Evolutionary conservation across 2,329 filamentous ascomycete genomes (phyloP), one percentile per base, ranked within the genome.

Genomic region (Ascochyta rabiei): DNA sequence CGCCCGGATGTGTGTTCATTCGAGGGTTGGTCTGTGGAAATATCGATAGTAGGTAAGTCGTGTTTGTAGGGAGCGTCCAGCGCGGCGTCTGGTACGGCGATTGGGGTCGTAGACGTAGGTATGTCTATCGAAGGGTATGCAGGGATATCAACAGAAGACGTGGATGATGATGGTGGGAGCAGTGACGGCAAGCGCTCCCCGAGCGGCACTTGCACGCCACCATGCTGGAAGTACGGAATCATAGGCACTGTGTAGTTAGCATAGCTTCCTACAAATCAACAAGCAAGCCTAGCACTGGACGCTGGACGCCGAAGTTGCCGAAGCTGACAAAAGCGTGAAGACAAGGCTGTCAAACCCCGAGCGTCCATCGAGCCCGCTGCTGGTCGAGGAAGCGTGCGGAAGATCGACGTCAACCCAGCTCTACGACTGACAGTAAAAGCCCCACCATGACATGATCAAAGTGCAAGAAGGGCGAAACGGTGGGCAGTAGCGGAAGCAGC

Each of bases 171-270:
- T 21, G 60, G 57, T 21, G 60, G 57, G 54, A 65, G 61, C 47
- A 61, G 51, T 50, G 67, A 62, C 46, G 70, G 67, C 46, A 72
- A 56, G 54, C 56, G 53, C 45, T 47, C 60, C 30, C 58, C 64
- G 59, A 74, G 68, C 56, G 71, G 72, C 60, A 66, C 64, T 66
- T 75, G 72, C 60, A 57, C 70, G 55, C 66, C 69, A 57, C 66
- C 70, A 70, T 73, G 50, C 44, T 72, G 71, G 48, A 66, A 48
- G 65, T 68, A 72, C 54, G 71, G 70, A 26, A 69, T 64, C 60
- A 74, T 63, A 50, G 71, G 68, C 72, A 75, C 72, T 75, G 61
- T 53, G 39, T 53, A 54, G 56, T 71, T 64, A 72, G 70, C 65
- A 56, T 60, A 19, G 46, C 55, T 38, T 50, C 59, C 57, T 61